Evolutionary conservation across 768 basidiomycete genomes (phyloP), one percentile per base, ranked within the genome.

Genomic region (Boletus rufocinnamomeus): DNA sequence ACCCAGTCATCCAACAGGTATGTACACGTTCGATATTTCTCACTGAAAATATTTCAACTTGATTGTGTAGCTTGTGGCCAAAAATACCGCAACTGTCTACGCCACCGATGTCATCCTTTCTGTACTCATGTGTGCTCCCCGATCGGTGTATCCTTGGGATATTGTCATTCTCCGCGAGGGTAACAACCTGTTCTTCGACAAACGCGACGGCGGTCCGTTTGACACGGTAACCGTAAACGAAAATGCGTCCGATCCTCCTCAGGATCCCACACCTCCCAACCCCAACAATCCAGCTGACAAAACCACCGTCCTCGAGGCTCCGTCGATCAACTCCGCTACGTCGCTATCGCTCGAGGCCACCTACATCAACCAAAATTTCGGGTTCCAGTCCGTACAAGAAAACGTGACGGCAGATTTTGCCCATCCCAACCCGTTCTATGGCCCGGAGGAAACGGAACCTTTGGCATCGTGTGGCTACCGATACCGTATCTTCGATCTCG

Each of bases 211-310:
- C 17, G 95, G 96, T 55, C 92, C 95, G 3, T 97, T 98, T 68
- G 94, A 99, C 74, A 95, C 90, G 38, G 89, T 98, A 57, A 97
- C 95, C 19, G 97, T 99, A 68, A 98, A 99, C 76, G 97, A 99
- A 79, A 98, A 99, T 72, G 94, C 97, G 6, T 83, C 89, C 1
- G 97, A 99, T 75, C 93, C 97, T 37, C 93, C 93, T 9, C 85
- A 88, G 64, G 93, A 95, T 68, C 84, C 91, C 8, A 65, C 86
- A 19, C 84, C 93, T 50, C 84, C 87, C 17, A 92, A 91, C 66
- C 85, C 87, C 13, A 90, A 87, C 71, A 89, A 91, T 61, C 86
- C 87, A 2, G 68, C 73, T n/a, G 89, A 90, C 66, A 91, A 88
- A 65, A 63, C 74, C 4, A 72, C 80, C 1, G 74, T 75, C 6